These are phyloP conservation scores for Colletotrichum sp. DNA, from an alignment of 2,329 filamentous ascomycete genomes.

Conservation along the genomic window DNA sequence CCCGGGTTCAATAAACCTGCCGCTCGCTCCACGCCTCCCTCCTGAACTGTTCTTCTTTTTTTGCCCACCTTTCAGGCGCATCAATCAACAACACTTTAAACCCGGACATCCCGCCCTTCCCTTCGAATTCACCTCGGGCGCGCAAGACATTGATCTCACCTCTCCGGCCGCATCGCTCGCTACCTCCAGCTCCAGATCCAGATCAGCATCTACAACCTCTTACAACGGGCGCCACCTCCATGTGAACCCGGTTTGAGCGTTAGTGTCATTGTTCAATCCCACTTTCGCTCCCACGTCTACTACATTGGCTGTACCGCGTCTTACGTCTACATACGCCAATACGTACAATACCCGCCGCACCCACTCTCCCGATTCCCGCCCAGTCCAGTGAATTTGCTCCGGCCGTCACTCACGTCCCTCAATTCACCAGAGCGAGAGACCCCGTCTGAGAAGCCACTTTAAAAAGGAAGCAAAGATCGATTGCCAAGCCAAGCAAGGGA, in stretches of 20 bases:
- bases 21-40: neutral
- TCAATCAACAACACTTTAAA: neutral
- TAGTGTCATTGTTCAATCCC: constrained; percentile 1
- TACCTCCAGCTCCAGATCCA: neutral
- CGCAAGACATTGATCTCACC: neutral
- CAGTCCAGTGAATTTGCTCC: neutral
- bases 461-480: neutral
- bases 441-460: neutral
- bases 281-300: neutral
- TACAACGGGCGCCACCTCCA: constrained; percentile 2
- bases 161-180: neutral
- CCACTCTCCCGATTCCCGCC: neutral
- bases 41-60: neutral
- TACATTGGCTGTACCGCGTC: neutral
- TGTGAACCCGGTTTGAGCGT: constrained; percentile 1
- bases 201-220: neutral
- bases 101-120: neutral
- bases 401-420: neutral
- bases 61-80: neutral
- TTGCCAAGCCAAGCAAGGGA: constrained; percentile 20
- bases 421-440: neutral
- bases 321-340: neutral
- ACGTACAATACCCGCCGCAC: neutral
- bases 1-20: constrained; percentile 2
- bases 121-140: neutral